Percentiles rank a stretch among this genome's conserved stretches.
phyloP scores from a whole-genome alignment of 1,284 basidiomycete genomes.

The Fistulina hepatica region DNA sequence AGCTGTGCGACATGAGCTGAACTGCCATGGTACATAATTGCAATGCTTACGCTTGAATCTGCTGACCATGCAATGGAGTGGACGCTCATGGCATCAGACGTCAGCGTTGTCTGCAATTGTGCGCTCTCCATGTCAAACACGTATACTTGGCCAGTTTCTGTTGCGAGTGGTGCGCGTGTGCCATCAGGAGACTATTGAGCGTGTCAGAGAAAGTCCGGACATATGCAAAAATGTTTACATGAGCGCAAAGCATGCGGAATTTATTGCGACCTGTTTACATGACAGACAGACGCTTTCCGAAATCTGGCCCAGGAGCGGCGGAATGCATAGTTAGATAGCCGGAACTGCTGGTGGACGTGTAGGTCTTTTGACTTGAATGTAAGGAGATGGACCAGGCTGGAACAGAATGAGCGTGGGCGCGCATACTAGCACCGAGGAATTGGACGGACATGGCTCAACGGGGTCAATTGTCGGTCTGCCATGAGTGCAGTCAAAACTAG shows the following conservation, averaged over 20 bases:
- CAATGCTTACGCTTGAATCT: conserved; percentile 47
- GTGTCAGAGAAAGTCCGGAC: conserved; percentile 2
- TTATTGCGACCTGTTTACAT: conserved; percentile 64
- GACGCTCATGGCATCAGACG: conserved; percentile 79
- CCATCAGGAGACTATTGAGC: conserved; percentile 82
- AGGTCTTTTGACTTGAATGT: conserved; percentile 59
- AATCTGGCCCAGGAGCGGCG: conserved; percentile 38
- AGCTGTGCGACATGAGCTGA: conserved; percentile 34
- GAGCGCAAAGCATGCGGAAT: conserved; percentile 73
- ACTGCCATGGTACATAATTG: neutral
- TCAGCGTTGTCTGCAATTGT: conserved; percentile 56
- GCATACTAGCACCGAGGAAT: conserved; percentile 6
- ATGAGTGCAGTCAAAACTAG: conserved; percentile 54
- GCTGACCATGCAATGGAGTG: conserved; percentile 76
- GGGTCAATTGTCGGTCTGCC: too few relatives aligned
- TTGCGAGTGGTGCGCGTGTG: conserved; percentile 61
- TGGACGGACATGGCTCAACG: conserved; percentile 56
- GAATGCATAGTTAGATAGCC: conserved; percentile 65
- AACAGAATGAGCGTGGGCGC: too few relatives aligned
- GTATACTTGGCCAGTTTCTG: conserved; percentile 73
- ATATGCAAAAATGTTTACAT: conserved; percentile 37
- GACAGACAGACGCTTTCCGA: conserved; percentile 47
- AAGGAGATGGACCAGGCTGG: conserved; percentile 75
- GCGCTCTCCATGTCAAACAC: conserved; percentile 66
- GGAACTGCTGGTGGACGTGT: conserved; percentile 69